phyloP scores from a whole-genome alignment of 164 flowering plant genomes.

The Magnolia changhungtana region DNA sequence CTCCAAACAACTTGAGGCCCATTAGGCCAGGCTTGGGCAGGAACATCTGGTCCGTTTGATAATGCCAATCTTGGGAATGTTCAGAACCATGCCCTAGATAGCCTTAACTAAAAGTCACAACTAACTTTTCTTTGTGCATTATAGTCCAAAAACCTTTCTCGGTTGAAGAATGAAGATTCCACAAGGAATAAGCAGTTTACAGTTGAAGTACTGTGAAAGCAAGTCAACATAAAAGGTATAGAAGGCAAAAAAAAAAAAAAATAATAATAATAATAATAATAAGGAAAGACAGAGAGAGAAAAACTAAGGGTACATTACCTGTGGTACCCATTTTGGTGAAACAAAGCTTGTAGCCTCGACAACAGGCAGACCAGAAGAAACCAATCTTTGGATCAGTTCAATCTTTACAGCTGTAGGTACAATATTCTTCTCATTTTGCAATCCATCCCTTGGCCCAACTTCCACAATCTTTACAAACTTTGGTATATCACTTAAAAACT shows the following conservation, averaged over 20 bases:
- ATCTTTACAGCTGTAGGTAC: constrained; percentile 83
- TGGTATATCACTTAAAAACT: constrained; percentile 67
- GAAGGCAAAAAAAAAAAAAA: neutral
- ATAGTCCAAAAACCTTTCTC: neutral
- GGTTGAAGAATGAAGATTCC: neutral
- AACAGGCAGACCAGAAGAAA: constrained; percentile 74
- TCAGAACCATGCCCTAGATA: too few species aligned
- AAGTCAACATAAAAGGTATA: neutral
- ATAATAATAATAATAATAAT: neutral
- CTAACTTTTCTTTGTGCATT: neutral
- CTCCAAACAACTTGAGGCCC: too few species aligned
- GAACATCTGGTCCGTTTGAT: too few species aligned
- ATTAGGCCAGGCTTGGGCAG: too few species aligned
- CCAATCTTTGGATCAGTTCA: constrained; percentile 71
- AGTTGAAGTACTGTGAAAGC: neutral
- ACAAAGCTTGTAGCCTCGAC: constrained; percentile 98
- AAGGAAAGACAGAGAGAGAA: neutral
- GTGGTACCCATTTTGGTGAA: constrained; percentile 99
- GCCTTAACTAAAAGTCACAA: neutral
- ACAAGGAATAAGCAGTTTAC: neutral
- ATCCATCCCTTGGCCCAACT: constrained; percentile 99
- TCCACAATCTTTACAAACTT: constrained; percentile 92
- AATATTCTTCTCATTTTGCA: constrained; percentile 89
- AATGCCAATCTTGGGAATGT: too few species aligned
- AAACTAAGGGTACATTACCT: constrained; percentile 42